phyloP scores from a whole-genome alignment of 331 rosid species.

The Malus hybrid region DNA sequence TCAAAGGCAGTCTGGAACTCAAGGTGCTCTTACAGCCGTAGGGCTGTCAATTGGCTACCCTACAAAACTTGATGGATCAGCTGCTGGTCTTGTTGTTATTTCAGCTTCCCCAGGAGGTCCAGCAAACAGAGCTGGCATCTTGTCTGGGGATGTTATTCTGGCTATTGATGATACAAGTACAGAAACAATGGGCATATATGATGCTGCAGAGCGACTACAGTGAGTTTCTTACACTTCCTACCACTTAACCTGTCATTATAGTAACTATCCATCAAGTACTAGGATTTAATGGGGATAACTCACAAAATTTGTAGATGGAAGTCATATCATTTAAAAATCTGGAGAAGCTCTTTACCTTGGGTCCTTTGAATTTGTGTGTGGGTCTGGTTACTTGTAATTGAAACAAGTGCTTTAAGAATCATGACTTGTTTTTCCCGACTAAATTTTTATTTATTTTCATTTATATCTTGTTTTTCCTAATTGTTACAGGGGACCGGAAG shows the following conservation, averaged over 20 bases:
- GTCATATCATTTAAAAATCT: neutral
- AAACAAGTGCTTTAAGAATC: neutral
- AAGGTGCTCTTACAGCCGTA: conserved; percentile 86
- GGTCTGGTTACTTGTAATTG: neutral
- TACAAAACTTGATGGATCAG: conserved; percentile 41
- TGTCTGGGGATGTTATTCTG: conserved; percentile 75
- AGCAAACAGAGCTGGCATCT: conserved; percentile 79
- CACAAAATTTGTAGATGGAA: neutral
- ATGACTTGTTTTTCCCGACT: neutral
- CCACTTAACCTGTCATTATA: conserved; percentile 13
- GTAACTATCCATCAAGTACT: neutral
- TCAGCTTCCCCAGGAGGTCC: conserved; percentile 95
- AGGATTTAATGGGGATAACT: neutral
- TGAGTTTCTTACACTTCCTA: conserved; percentile 39
- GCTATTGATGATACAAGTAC: conserved; percentile 76
- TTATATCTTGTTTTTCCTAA: conserved; percentile 16
- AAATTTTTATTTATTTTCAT: conserved; percentile 12
- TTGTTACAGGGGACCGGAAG: conserved; percentile 79
- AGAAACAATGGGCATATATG: conserved; percentile 80
- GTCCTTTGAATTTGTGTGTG: neutral
- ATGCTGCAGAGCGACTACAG: conserved; percentile 95
- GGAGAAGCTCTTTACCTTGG: neutral
- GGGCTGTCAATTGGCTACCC: conserved; percentile 94
- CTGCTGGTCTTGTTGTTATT: conserved; percentile 70
- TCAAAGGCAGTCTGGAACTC: conserved; percentile 99